Percentiles rank a stretch among this genome's conserved stretches.
These are phyloP conservation scores for Xylariales sp. DNA, from an alignment of 2,329 filamentous ascomycete species.

Conservation along the genomic window DNA sequence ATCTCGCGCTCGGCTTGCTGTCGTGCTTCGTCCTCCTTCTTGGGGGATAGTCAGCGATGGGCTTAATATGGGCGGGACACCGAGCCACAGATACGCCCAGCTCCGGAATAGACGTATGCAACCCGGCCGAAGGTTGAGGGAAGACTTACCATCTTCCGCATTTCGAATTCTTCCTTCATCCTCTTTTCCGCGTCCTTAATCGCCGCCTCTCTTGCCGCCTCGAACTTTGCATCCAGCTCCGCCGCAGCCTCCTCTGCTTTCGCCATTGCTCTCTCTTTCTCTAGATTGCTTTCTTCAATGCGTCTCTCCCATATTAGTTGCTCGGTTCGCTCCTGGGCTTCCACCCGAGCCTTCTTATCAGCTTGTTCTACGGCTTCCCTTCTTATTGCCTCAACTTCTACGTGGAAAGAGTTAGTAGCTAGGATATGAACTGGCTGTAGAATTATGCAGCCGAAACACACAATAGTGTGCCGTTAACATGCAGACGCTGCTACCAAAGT, in stretches of 20 bases:
- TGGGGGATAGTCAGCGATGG: conserved; percentile 1
- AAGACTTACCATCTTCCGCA: conserved; percentile 23
- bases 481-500: neutral
- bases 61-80: neutral
- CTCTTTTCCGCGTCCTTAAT: conserved; percentile 22
- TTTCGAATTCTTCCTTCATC: conserved; percentile 26
- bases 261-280: conserved; percentile 21
- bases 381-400: conserved; percentile 33
- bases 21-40: conserved; percentile 27
- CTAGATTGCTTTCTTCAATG: conserved; percentile 25
- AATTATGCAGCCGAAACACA: neutral
- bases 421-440: too few relatives aligned
- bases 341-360: conserved; percentile 30
- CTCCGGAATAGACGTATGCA: neutral
- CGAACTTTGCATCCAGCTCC: conserved; percentile 23
- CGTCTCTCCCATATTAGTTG: conserved; percentile 24
- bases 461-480: neutral
- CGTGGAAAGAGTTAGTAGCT: neutral
- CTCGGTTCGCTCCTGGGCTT: conserved; percentile 26
- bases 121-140: neutral
- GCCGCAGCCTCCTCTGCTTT: conserved; percentile 19
- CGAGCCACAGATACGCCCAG: neutral
- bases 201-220: conserved; percentile 17
- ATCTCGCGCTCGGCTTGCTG: conserved; percentile 22
- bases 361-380: conserved; percentile 30